Base-by-base conservation (phyloP, 2,329 filamentous ascomycete species). In the Cladosporium sp. region DNA sequence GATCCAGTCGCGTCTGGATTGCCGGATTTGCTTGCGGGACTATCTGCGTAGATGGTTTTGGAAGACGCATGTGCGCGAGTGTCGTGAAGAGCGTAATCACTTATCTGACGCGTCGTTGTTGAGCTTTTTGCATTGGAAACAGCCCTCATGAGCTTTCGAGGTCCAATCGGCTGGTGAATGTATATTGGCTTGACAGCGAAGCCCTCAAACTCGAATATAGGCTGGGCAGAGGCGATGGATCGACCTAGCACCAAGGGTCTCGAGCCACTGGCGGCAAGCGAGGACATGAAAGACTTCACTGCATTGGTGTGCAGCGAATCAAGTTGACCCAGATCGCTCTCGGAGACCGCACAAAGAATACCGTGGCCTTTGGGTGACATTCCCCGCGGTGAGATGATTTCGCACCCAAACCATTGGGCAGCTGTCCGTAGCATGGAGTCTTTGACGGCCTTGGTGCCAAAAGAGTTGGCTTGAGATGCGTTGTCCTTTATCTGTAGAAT, bases 151-250 rank as follows among this genome's bases (percentile, higher is more conserved):
- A n/a, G n/a, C n/a, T 22, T 2, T 15, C 11, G 11, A 15, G 16
- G 13, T n/a, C 3, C 33, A 38, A 29, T 38, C 43, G 54, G 54
- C 39, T 56, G 54, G 13, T 54, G 54, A 5, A 56, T 27, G 22
- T 43, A 54, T 15, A 42, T 47, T 3, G 52, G 54, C 29, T 42
- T 40, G 2, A 48, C 25, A 15, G 41, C 16, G 32, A 54, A 53
- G 16, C 41, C 47, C 19, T 53, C 40, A 18, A 56, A 42, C 7
- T 33, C 13, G 8, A 53, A 42, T 11, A 22, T 32, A 16, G 47
- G 38, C 25, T 29, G 16, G 4, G 22, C 29, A 11, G 49, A 30
- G 13, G 29, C 29, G 18, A 53, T 20, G 8, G 38, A 43, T 13
- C 32, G 22, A 11, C 45, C 49, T 12, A 53, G 33, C 12, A 55